These are phyloP conservation scores for Backusella psychrophila DNA, from an alignment of 192 early-diverging fungal species.

Conservation along the genomic window DNA sequence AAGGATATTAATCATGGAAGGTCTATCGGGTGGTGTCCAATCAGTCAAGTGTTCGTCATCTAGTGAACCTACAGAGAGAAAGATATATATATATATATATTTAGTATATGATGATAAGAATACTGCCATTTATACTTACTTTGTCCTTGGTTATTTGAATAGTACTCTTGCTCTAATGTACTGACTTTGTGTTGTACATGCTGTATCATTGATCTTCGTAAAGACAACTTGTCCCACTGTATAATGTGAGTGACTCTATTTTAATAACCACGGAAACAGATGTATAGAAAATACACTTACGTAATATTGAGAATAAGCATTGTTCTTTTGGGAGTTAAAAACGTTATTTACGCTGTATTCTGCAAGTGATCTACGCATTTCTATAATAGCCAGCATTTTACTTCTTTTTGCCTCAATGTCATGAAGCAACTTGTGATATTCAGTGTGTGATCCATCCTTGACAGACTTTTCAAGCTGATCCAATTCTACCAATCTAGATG, in stretches of 20 bases:
- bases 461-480: conserved; percentile 25
- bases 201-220: conserved; percentile 32
- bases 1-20: conserved; percentile 42
- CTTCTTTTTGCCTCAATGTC: conserved; percentile 30
- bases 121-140: conserved; percentile 2
- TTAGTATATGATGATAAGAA: neutral
- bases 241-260: neutral
- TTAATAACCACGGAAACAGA: neutral
- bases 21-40: conserved; percentile 35
- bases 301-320: conserved; percentile 31
- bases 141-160: conserved; percentile 19
- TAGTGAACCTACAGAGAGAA: neutral
- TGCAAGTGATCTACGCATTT: conserved; percentile 22
- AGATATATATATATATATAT: too few species aligned
- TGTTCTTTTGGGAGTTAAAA: conserved; percentile 22
- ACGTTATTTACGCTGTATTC: conserved; percentile 19
- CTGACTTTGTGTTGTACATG: conserved; percentile 36
- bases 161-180: conserved; percentile 32
- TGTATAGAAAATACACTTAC: conserved; percentile 14
- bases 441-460: conserved; percentile 28
- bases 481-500: conserved; percentile 14
- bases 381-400: conserved; percentile 18
- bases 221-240: conserved; percentile 28
- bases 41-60: conserved; percentile 16
- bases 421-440: conserved; percentile 26